phyloP scores from a whole-genome alignment of 1,284 basidiomycete genomes.

The Irpex sp. region DNA sequence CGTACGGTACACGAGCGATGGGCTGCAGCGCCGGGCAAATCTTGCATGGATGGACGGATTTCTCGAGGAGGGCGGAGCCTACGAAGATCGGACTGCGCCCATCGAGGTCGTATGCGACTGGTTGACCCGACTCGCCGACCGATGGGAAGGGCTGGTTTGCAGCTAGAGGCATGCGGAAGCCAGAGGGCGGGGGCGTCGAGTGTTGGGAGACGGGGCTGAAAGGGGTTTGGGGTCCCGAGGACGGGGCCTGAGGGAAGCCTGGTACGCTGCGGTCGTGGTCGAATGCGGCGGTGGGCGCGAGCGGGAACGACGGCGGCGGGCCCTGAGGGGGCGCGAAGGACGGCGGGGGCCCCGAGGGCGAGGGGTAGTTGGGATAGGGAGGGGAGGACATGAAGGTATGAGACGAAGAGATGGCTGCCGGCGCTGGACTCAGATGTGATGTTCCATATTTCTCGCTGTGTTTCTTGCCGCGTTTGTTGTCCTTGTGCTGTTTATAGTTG shows the following conservation, averaged over 20 bases:
- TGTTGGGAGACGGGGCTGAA: conserved; percentile 11
- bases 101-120: conserved; percentile 52
- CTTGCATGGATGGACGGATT: conserved; percentile 78
- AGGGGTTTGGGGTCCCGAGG: conserved; percentile 1
- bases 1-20: conserved; percentile 57
- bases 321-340: neutral
- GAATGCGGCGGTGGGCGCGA: neutral
- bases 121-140: conserved; percentile 35
- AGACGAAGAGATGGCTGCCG: neutral
- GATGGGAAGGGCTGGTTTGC: conserved; percentile 45
- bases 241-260: conserved; percentile 3
- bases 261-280: conserved; percentile 4
- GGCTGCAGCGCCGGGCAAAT: conserved; percentile 55
- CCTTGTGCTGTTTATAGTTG: conserved; percentile 17
- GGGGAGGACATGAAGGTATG: conserved; percentile 10
- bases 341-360: conserved; percentile 5
- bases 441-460: conserved; percentile 4
- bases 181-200: conserved; percentile 44
- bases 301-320: conserved; percentile 6
- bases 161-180: conserved; percentile 55
- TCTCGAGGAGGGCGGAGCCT: conserved; percentile 64
- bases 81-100: conserved; percentile 58
- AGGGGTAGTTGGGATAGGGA: conserved; percentile 2
- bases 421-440: neutral
- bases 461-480: conserved; percentile 15